Evolutionary conservation across 176 grass and related monocot species (phyloP).

Genomic region (Paspalum notatum): DNA sequence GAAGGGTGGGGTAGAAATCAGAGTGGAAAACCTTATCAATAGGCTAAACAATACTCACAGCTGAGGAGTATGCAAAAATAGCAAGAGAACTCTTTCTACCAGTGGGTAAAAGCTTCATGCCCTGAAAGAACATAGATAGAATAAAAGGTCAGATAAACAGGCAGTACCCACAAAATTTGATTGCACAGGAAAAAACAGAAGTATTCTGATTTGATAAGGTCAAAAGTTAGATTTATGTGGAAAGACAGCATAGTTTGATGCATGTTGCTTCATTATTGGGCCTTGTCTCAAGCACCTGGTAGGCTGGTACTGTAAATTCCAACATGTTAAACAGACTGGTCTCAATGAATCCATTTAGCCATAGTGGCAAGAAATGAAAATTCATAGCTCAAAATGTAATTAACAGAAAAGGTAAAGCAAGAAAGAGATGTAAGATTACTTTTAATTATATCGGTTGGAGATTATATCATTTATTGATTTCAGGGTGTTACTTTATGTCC

Average conservation of each 20-base stretch:
- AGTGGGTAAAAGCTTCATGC: conserved; percentile 90
- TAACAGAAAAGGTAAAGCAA: neutral
- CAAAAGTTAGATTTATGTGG: conserved; percentile 20
- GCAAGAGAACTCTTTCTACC: conserved; percentile 85
- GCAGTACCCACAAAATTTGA: neutral
- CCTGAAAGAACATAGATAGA: conserved; percentile 54
- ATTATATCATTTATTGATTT: neutral
- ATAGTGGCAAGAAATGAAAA: conserved; percentile 6
- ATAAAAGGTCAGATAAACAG: conserved; percentile 25
- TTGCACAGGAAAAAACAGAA: neutral
- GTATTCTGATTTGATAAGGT: neutral
- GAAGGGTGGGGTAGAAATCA: conserved; percentile 2
- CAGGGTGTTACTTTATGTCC: conserved; percentile 7
- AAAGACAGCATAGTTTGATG: neutral
- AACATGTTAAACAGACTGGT: neutral
- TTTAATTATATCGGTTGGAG: neutral
- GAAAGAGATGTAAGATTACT: neutral
- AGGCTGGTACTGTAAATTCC: neutral
- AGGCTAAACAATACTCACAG: conserved; percentile 67
- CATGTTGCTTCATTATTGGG: neutral
- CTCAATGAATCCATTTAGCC: neutral
- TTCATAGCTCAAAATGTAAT: neutral
- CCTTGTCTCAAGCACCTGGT: neutral
- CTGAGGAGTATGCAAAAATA: conserved; percentile 78
- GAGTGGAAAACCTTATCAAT: conserved; percentile 22